Percentiles rank a stretch among this genome's conserved stretches.
phyloP scores from a whole-genome alignment of 169 alveolate species.

The Sarcocystis neurona region DNA sequence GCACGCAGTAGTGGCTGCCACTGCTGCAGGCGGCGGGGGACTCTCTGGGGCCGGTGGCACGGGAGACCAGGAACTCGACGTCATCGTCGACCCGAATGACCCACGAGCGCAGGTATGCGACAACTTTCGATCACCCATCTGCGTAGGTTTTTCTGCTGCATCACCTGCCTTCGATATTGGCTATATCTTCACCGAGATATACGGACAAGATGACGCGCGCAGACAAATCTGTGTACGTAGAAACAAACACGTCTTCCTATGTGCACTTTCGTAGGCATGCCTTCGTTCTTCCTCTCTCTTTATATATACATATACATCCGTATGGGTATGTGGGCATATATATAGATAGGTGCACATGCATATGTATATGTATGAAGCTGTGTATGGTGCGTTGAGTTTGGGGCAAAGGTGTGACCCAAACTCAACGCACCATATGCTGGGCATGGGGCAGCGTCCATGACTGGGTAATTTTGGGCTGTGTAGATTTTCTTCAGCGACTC shows the following conservation, averaged over 20 bases:
- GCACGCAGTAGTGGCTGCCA: conserved; percentile 12
- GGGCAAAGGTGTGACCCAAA: too few species aligned
- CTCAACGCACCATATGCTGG: too few species aligned
- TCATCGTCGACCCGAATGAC: conserved; percentile 51
- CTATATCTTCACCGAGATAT: background rate
- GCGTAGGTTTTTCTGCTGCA: background rate
- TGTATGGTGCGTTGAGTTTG: too few species aligned
- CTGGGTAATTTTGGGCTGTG: too few species aligned
- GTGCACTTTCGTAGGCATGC: background rate
- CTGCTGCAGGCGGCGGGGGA: conserved; percentile 9
- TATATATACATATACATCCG: background rate
- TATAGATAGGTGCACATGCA: background rate
- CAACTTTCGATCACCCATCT: background rate
- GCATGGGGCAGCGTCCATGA: too few species aligned
- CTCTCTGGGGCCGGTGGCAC: background rate
- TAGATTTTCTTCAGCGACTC: too few species aligned
- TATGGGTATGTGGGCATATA: background rate
- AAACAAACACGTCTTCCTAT: background rate
- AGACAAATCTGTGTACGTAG: background rate
- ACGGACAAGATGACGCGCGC: background rate
- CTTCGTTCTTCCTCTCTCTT: background rate
- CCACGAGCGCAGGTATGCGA: conserved; percentile 43
- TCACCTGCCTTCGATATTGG: background rate
- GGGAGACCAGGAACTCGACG: conserved; percentile 37
- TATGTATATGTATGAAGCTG: too few species aligned